Evolutionary conservation across 495 filamentous ascomycete species (phyloP), one percentile per base, ranked within the genome.

Genomic region (Penicillium robsamsonii): DNA sequence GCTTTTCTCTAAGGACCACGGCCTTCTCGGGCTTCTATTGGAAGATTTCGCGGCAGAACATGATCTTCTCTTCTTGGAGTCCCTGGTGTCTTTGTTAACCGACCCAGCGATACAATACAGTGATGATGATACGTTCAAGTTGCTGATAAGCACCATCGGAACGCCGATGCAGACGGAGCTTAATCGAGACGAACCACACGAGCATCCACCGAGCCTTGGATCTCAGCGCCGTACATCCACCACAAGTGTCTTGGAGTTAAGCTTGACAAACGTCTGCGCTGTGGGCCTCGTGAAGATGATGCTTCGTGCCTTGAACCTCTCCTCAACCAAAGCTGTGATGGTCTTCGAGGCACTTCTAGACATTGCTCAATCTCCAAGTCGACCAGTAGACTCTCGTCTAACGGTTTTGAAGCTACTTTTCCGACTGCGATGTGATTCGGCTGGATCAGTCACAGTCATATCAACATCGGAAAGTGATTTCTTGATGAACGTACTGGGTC

Each of bases 351-450:
- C 73, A 6, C 61, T 77, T 33, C 40, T 76, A 27, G 61, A 63
- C 8, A 73, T 79, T 22, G 73, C 72, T 50, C 66, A 75, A 51
- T 74, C 74, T 24, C 49, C 64, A 8, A 69, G 72, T 31, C 68
- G 75, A 15, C 67, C 75, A 38, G 75, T 80, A 9, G 87, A 90
- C 70, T 84, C 90, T 44, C 87, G 91, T 11, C 73, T 97, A 24
- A 87, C 85, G 10, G 87, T 87, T 4, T 82, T 96, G 75, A 95
- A 91, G 62, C 72, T 96, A 43, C 76, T 97, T 7, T 92, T 94
- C 64, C 84, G 93, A 20, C 73, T 97, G 18, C 82, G 93, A 47
- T 89, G 90, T 27, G 89, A 96, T 66, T 88, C 84, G 30, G 81
- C 85, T 15, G 80, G 90, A 45, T 81, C 83, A 33, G 79, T 97